Evolutionary conservation across 2,329 filamentous ascomycete species (phyloP).

Genomic region (Piedraia hortae): DNA sequence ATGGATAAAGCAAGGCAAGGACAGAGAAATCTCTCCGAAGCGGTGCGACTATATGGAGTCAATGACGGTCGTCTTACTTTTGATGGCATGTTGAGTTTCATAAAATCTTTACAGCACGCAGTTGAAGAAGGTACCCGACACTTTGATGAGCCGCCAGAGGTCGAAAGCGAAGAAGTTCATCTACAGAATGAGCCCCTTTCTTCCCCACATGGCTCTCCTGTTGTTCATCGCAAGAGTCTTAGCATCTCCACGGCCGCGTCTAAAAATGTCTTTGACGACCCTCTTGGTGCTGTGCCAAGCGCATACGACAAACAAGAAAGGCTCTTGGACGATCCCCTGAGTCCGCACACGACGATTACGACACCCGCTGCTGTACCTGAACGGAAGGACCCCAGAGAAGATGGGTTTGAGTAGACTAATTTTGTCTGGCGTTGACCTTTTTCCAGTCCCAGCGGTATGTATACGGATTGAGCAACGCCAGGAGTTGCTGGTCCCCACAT

Average conservation of each 20-base stretch:
- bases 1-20: slow-evolving; percentile 54
- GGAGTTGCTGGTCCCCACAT: too few relatives aligned
- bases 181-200: slow-evolving; percentile 13
- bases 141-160: slow-evolving; percentile 10
- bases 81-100: slow-evolving; percentile 30
- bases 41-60: slow-evolving; percentile 23
- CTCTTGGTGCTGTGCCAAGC: slow-evolving; percentile 9
- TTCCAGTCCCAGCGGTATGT: too few relatives aligned
- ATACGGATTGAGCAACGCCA: too few relatives aligned
- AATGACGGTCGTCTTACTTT: slow-evolving; percentile 13
- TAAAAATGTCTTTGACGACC: slow-evolving; percentile 9
- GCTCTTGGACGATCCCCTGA: slow-evolving; percentile 3
- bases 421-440: too few relatives aligned
- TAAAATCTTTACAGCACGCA: slow-evolving; percentile 38
- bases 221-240: slow-evolving; percentile 18
- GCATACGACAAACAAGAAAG: slow-evolving; percentile 5
- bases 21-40: slow-evolving; percentile 47
- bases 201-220: slow-evolving; percentile 5
- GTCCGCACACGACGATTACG: slow-evolving; percentile 4
- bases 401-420: slow-evolving; percentile 12
- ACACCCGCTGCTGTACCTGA: slow-evolving; percentile 5
- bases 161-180: slow-evolving; percentile 5
- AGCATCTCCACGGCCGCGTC: slow-evolving; percentile 9
- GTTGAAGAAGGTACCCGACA: slow-evolving; percentile 18
- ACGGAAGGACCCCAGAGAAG: slow-evolving; percentile 7